phyloP scores from a whole-genome alignment of 495 filamentous ascomycete species.

The Cladorrhinum samala region DNA sequence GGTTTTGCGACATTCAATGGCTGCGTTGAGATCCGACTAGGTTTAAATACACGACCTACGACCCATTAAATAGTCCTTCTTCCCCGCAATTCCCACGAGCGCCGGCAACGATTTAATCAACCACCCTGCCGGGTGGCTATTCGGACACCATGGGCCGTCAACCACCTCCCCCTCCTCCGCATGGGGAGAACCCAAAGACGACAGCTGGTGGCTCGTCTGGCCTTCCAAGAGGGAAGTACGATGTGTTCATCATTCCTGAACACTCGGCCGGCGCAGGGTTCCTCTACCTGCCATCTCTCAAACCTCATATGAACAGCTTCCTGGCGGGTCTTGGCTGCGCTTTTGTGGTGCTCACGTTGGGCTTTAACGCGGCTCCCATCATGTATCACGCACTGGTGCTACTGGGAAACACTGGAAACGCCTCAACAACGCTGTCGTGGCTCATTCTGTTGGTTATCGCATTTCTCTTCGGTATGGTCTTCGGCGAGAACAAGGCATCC shows the following conservation, averaged over 20 bases:
- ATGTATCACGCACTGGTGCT: not conserved
- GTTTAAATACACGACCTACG: constrained; percentile 12
- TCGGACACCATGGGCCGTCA: constrained; percentile 36
- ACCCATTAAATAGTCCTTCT: not conserved
- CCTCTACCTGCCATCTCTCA: constrained; percentile 84
- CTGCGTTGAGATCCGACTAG: constrained; percentile 33
- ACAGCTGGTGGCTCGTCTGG: constrained; percentile 40
- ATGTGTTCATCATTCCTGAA: constrained; percentile 96
- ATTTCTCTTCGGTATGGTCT: constrained; percentile 6
- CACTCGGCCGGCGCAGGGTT: constrained; percentile 87
- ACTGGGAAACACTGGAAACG: not conserved
- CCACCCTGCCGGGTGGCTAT: constrained; percentile 17
- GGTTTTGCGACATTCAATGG: constrained; percentile 29
- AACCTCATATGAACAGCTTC: constrained; percentile 84
- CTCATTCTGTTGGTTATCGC: constrained; percentile 4
- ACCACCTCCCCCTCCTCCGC: constrained; percentile 59
- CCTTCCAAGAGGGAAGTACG: constrained; percentile 79
- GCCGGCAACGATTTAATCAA: not conserved
- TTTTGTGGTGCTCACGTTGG: constrained; percentile 58
- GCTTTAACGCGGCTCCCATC: constrained; percentile 59
- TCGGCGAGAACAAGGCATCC: constrained; percentile 3
- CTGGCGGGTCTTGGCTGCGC: constrained; percentile 74
- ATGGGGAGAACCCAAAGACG: constrained; percentile 59
- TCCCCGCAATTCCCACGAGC: not conserved
- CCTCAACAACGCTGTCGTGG: not conserved